Percentiles rank a stretch among this genome's conserved stretches.
Evolutionary conservation across 2,329 filamentous ascomycete species (phyloP).

Genomic region (Talaromyces atroroseus): DNA sequence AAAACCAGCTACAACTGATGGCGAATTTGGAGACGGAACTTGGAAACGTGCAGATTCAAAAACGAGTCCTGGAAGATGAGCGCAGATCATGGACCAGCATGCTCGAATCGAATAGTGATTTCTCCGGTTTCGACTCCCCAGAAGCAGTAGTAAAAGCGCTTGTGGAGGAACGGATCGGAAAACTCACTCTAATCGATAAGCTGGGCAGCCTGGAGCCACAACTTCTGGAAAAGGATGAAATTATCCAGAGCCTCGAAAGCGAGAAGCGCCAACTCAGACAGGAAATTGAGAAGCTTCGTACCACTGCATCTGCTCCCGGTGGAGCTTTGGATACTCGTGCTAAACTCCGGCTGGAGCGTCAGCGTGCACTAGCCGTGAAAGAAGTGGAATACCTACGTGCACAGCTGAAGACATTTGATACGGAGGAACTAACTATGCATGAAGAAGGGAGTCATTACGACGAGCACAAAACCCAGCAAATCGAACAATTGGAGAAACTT

Average conservation of each 20-base stretch:
- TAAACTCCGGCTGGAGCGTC: constrained; percentile 72
- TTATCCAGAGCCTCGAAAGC: constrained; percentile 64
- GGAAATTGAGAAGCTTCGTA: constrained; percentile 67
- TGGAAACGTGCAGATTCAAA: constrained; percentile 71
- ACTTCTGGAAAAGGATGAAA: constrained; percentile 67
- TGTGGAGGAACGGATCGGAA: constrained; percentile 74
- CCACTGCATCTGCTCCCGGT: constrained; percentile 33
- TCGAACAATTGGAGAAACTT: constrained; percentile 76
- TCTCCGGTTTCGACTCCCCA: constrained; percentile 75
- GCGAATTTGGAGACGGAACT: constrained; percentile 70
- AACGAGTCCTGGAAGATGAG: constrained; percentile 84
- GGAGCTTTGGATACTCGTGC: constrained; percentile 58
- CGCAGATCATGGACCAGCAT: constrained; percentile 80
- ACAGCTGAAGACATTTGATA: constrained; percentile 81
- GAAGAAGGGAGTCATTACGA: constrained; percentile 65
- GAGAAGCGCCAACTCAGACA: constrained; percentile 60
- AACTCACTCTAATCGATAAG: constrained; percentile 71
- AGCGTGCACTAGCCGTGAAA: constrained; percentile 77
- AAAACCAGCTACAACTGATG: constrained; percentile 70
- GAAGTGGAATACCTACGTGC: constrained; percentile 92
- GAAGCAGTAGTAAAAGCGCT: constrained; percentile 81
- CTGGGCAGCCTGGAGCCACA: constrained; percentile 76
- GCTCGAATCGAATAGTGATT: constrained; percentile 62
- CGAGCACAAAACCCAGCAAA: constrained; percentile 64
- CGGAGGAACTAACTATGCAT: constrained; percentile 81